Evolutionary conservation across 352 stramenopile genomes (phyloP), one percentile per base, ranked within the genome.

Genomic region (Elongisporangium anandrum): DNA sequence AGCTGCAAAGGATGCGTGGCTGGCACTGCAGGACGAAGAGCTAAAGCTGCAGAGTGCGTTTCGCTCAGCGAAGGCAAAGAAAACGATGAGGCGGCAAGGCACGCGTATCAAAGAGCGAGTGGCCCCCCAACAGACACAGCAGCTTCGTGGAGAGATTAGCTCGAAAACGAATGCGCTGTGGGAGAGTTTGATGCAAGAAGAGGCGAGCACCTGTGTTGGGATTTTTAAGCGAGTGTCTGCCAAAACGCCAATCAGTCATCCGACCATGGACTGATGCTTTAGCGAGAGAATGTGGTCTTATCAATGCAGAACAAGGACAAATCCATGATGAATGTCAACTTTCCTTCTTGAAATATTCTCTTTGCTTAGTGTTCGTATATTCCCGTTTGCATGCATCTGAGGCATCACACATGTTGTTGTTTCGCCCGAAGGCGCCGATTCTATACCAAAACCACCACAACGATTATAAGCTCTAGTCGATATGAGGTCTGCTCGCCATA

Each of bases 11-110:
- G 39, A 55, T 16, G 75, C 61, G 2, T 93, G 83, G 81, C 57
- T 65, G 22, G 57, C 65, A 7, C 59, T 93, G 7, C 83, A 91
- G 60, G 72, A 72, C 7, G 77, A 83, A 34, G 84, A 92, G 59
- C 49, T 57, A 1, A 62, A 54, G 16, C 53, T 93, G 17, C 67
- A 73, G 9, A 56, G 69, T n/a, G 21, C 22, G 1, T 38, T 34
- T 16, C 51, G 58, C 17, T 60, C 62, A 17, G 52, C 47, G 21
- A 39, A 60, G 45, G n/a, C 50, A 10, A 65, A 59, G 38, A 65
- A 65, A 17, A 29, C 55, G 16, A 4, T 24, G 20, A 17, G 21
- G 23, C 22, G 54, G 50, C 23, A 48, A 21, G 19, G 61, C 49
- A 50, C 52, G 50, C 63, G 12, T 17, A 38, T n/a, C 50, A 49